Evolutionary conservation across 306 rosid genomes (phyloP), one percentile per base, ranked within the genome.

Genomic region (Lithocarpus polystachyus): DNA sequence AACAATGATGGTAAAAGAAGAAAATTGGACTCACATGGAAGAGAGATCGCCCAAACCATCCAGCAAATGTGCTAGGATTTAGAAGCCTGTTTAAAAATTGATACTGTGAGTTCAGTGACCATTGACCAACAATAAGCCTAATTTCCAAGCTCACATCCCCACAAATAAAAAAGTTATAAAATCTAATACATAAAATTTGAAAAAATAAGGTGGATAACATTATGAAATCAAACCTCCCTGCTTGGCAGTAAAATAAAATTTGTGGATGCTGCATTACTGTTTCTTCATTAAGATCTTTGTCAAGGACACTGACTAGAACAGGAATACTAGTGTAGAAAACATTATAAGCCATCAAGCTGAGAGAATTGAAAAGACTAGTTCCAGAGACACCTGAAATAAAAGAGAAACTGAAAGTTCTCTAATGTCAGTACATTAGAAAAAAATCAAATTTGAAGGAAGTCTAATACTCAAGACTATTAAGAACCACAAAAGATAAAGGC

Each of bases 281-380:
- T 89, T 96, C 93, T 86, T 96, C 99, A 72, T 85, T 75, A 77
- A 96, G 98, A 91, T 96, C 99, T 88, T 96, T 93, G 89, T 96
- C 99, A 82, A 96, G 97, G 76, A 88, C 96, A 19, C 99, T 91
- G 80, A 87, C 97, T 78, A 93, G 89, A 82, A 95, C 98, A 72
- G 99, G 99, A 77, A 95, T 83, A 82, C 99, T 95, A 10, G 99
- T 95, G 89, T 93, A 96, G 91, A 96, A 91, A 85, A 96, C 99
- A 89, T 96, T 96, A 82, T 96, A 96, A 77, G 99, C 99, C 99
- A 96, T 96, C 94, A 96, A 87, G 90, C 99, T 96, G 68, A 96
- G 96, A 75, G 99, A 96, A 82, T 96, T 96, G 82, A 96, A 96
- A 78, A 96, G 97, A 87, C 99, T 96, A 72, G 99, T 90, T 83